Base-by-base conservation (phyloP, 495 filamentous ascomycete genomes). In the Bathelium albidoporum region DNA sequence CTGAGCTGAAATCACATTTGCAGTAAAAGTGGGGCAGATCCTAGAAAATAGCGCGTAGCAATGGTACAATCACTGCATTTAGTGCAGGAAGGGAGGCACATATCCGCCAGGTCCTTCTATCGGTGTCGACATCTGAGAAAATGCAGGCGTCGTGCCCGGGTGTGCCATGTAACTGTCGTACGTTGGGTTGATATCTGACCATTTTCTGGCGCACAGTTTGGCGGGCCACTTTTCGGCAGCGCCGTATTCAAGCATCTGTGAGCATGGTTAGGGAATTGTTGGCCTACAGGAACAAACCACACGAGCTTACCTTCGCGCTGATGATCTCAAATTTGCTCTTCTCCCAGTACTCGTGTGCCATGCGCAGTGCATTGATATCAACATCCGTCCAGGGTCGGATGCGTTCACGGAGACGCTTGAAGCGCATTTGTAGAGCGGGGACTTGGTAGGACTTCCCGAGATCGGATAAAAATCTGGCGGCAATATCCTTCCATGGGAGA, bases 361-460 rank as follows among this genome's bases (percentile, higher is more conserved):
- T 63, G 28, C 68, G 66, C 18, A 79, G 66, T 2, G 76, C 75
- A 24, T 68, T 65, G 60, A 76, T 52, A 80, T 90, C 87, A 61
- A 79, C 77, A 59, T 85, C 81, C 58, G 85, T 84, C 87, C 87
- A 90, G 3, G 82, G 78, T 14, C 83, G 76, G 71, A 83, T 74
- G 59, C 85, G 81, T 70, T 87, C 85, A 45, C 84, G 81, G 43
- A 88, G 77, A 28, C 87, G 78, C 64, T 85, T 81, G 69, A 85
- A 82, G 18, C 87, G 82, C 87, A 90, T 90, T 73, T 90, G 87
- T 55, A 90, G 74, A 2, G 86, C 82, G 2, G 87, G 84, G 60
- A 89, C 85, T 49, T 86, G 77, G 60, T 83, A 86, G 66, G 82
- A 81, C 63, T 87, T 86, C 55, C 85, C 78, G 65, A 83, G 82